A percentile compares a stretch with the other conserved stretches of the same genome.
phyloP scores from a whole-genome alignment of 2,329 filamentous ascomycete genomes.

The Pseudogymnoascus sp. region DNA sequence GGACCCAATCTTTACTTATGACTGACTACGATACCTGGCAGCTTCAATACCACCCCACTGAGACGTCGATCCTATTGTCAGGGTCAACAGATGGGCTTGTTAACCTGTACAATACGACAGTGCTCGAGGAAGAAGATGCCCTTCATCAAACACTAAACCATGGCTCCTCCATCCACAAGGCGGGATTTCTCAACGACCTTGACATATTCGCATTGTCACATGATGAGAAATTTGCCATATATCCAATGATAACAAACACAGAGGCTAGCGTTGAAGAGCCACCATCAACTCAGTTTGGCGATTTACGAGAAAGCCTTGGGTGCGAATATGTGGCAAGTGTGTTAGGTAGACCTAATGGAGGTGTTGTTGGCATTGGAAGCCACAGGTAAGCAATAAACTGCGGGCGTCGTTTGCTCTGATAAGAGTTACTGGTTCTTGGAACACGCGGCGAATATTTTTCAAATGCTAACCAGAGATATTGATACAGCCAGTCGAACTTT shows the following conservation, averaged over 20 bases:
- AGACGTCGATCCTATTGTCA: constrained; percentile 56
- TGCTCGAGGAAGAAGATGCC: constrained; percentile 68
- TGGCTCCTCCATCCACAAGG: constrained; percentile 62
- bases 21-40: constrained; percentile 23
- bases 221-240: constrained; percentile 69
- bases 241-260: constrained; percentile 56
- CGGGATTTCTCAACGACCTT: constrained; percentile 57
- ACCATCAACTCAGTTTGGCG: constrained; percentile 52
- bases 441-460: constrained; percentile 19
- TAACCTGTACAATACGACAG: constrained; percentile 63
- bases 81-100: constrained; percentile 74
- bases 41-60: constrained; percentile 52
- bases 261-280: constrained; percentile 46
- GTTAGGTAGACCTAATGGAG: constrained; percentile 48
- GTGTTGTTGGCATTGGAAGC: constrained; percentile 55
- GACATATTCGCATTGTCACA: constrained; percentile 67
- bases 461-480: constrained; percentile 13
- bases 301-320: constrained; percentile 54
- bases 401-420: constrained; percentile 16
- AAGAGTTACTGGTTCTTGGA: constrained; percentile 23
- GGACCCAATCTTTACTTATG: constrained; percentile 24
- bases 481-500: constrained; percentile 44
- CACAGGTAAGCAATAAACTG: constrained; percentile 46
- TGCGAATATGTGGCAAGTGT: constrained; percentile 70
- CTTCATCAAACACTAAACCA: constrained; percentile 73